These are phyloP conservation scores for Sporisorium iseilematis-ciliati DNA, from an alignment of 1,284 basidiomycete genomes.

Conservation along the genomic window DNA sequence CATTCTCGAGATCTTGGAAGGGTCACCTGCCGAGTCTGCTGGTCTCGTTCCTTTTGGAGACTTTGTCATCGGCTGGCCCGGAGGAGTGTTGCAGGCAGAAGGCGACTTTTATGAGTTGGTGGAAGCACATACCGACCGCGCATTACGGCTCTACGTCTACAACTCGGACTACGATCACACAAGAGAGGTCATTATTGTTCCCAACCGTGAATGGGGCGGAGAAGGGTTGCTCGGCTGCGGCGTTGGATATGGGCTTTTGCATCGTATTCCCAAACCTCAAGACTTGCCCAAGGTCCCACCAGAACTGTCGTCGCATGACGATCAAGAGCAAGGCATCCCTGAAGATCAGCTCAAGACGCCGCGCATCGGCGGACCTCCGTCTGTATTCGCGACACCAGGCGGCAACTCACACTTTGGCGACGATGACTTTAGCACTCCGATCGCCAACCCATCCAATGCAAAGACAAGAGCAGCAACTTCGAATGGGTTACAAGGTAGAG, in stretches of 20 bases:
- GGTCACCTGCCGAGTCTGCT: constrained; percentile 85
- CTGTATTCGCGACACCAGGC: constrained; percentile 20
- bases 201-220: constrained; percentile 65
- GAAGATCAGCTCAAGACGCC: constrained; percentile 42
- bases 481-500: constrained; percentile 12
- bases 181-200: constrained; percentile 66
- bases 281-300: constrained; percentile 47
- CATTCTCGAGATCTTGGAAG: constrained; percentile 94
- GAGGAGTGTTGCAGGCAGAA: constrained; percentile 85
- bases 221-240: constrained; percentile 67
- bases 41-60: constrained; percentile 88
- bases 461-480: constrained; percentile 6
- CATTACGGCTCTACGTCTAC: constrained; percentile 92
- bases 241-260: constrained; percentile 65
- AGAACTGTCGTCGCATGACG: constrained; percentile 26
- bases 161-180: constrained; percentile 89
- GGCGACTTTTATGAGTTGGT: constrained; percentile 97
- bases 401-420: constrained; percentile 23
- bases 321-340: constrained; percentile 13
- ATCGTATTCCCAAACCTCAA: constrained; percentile 61
- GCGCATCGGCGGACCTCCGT: constrained; percentile 35
- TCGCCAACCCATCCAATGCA: constrained; percentile 19
- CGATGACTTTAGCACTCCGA: constrained; percentile 32
- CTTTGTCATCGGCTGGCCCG: constrained; percentile 93
- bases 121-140: constrained; percentile 92